Evolutionary conservation across 306 rosid genomes (phyloP), one percentile per base, ranked within the genome.

Genomic region (Lathyrus tuberosus): DNA sequence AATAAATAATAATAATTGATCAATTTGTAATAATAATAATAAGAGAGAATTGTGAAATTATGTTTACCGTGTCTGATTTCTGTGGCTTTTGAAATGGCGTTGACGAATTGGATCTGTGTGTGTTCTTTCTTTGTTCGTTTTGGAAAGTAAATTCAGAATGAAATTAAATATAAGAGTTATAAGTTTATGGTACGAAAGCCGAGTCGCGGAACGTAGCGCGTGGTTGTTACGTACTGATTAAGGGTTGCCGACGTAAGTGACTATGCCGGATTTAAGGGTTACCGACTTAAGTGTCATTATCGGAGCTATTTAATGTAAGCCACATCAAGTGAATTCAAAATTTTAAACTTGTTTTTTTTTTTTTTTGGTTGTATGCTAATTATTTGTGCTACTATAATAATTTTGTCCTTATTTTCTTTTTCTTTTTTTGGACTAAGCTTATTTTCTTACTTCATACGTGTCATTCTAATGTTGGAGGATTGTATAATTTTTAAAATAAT

Each of bases 31-130:
- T 52, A 10, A 20, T 18, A 18, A 16, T 2, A 18, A 51, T 28
- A 11, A 12, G 2, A 5, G 15, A 14, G 9, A n/a, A 46, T 46
- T 46, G 52, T n/a, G 17, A 14, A 26, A 28, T 1, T 24, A 33
- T 52, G 24, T 14, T 53, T 22, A 53, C 60, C 60, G 4, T 49
- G 11, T 17, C 17, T 15, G 4, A 6, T 2, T 15, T 1, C 10
- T 35, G 40, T 16, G 53, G 8, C 16, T 6, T 56, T 57, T 28
- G 63, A 57, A 57, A 6, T 57, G 38, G 10, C 40, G 62, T 57
- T 57, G 62, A 57, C 40, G 62, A 57, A 24, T 1, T 57, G 11
- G 62, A 57, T 57, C 38, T 57, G 40, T 26, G 40, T 56, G 8
- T 54, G 59, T 52, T 53, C 15, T 54, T 11, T 24, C 3, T 54